A percentile compares a stretch with the other conserved stretches of the same genome.
phyloP scores from a whole-genome alignment of 441 rosid species.

The Brassica hybrid region DNA sequence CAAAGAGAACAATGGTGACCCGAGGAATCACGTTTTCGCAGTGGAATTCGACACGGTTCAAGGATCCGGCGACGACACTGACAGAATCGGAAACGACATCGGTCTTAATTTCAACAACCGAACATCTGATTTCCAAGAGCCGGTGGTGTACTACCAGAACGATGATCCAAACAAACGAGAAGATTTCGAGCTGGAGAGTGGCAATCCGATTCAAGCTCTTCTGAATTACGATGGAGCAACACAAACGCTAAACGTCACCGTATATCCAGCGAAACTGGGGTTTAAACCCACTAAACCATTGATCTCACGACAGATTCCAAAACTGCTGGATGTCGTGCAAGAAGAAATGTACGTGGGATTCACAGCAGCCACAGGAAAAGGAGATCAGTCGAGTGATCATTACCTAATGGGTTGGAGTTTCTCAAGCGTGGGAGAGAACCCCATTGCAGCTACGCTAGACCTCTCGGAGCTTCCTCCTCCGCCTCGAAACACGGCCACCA shows the following conservation, averaged over 20 bases:
- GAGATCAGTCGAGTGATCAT: slow-evolving; percentile 54
- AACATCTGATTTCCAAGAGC: slow-evolving; percentile 15
- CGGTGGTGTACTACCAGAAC: slow-evolving; percentile 42
- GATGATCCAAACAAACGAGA: slow-evolving; percentile 17
- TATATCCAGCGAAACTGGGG: slow-evolving; percentile 39
- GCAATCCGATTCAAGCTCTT: slow-evolving; percentile 58
- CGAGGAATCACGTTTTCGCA: slow-evolving; percentile 56
- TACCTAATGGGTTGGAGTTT: slow-evolving; percentile 81
- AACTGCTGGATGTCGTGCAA: slow-evolving; percentile 31
- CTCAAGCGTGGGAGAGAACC: slow-evolving; percentile 38
- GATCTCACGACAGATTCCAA: slow-evolving; percentile 2
- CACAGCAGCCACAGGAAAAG: slow-evolving; percentile 68
- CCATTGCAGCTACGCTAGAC: slow-evolving; percentile 43
- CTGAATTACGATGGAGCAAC: slow-evolving; percentile 54
- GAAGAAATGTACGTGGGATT: slow-evolving; percentile 65
- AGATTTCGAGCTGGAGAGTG: slow-evolving; percentile 51
- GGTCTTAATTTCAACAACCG: slow-evolving; percentile 58
- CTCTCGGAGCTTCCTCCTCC: slow-evolving; percentile 50
- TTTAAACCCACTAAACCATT: slow-evolving; percentile 52
- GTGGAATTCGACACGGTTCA: slow-evolving; percentile 75
- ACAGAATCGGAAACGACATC: slow-evolving; percentile 49
- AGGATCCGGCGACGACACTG: slow-evolving; percentile 45
- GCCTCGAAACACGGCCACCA: slow-evolving; percentile 39
- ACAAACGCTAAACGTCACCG: slow-evolving; percentile 44
- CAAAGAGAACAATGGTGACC: neutral